A percentile compares a stretch with the other conserved stretches of the same genome.
These are phyloP conservation scores for Chlorella sp. DNA, from an alignment of 139 green algal species.

Conservation along the genomic window DNA sequence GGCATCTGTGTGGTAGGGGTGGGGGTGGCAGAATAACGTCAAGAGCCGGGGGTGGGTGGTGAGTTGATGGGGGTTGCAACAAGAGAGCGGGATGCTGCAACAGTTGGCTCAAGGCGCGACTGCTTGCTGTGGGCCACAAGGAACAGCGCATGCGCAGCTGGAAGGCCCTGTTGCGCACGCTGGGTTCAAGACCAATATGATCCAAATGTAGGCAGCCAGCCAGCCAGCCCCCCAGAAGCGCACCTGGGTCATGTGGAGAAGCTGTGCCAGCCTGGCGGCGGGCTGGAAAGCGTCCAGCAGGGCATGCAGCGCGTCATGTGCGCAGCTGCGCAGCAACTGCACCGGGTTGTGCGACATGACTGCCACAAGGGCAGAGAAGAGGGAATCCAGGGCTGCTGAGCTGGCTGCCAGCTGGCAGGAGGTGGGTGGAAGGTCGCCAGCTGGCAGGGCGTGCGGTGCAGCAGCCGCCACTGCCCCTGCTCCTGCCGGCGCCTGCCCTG, in stretches of 20 bases:
- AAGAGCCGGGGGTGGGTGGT: background rate
- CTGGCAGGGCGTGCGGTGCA: too few relatives aligned
- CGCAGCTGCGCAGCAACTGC: conserved; percentile 41
- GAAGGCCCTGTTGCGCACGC: too few relatives aligned
- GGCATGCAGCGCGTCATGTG: conserved; percentile 27
- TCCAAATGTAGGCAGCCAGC: background rate
- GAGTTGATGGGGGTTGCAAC: background rate
- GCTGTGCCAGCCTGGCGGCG: background rate
- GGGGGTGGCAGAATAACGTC: too few relatives aligned
- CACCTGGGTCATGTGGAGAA: conserved; percentile 24
- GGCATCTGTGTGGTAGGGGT: conserved; percentile 1
- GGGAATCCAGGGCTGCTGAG: background rate
- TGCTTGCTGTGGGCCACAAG: background rate
- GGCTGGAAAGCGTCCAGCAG: conserved; percentile 16
- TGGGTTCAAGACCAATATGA: too few relatives aligned
- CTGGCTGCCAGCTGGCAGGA: background rate
- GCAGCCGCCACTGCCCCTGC: background rate
- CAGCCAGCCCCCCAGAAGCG: background rate
- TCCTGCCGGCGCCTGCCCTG: background rate
- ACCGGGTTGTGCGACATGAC: conserved; percentile 41
- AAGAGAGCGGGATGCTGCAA: background rate
- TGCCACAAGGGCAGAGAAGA: conserved; percentile 16
- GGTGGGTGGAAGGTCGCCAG: background rate
- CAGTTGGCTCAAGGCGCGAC: background rate
- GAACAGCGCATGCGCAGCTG: background rate